Conservation (phyloP, 1,284 basidiomycete species). For the Leccinum pallidistipes region DNA sequence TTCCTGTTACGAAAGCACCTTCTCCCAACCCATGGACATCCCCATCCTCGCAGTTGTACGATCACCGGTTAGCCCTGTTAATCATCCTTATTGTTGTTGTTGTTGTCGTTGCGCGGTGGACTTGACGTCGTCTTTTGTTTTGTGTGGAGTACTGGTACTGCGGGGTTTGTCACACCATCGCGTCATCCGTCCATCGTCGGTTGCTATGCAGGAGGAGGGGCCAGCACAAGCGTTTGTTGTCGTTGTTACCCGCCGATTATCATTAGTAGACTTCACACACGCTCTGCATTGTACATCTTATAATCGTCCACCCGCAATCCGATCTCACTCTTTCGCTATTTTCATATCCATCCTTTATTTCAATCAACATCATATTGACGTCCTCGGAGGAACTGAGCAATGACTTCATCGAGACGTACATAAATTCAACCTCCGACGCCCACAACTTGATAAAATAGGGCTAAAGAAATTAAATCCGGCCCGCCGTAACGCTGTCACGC, state of each 20-base stretch:
- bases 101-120: not conserved
- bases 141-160: constrained; percentile 21
- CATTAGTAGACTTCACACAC: constrained; percentile 20
- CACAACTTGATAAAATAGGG: not conserved
- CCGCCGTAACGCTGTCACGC: not conserved
- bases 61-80: constrained; percentile 14
- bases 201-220: constrained; percentile 26
- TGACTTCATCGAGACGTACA: constrained; percentile 23
- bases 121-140: not conserved
- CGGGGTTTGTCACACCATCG: constrained; percentile 5
- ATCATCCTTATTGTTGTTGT: constrained; percentile 13
- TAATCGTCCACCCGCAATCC: constrained; percentile 5
- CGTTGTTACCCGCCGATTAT: not conserved
- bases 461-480: not conserved
- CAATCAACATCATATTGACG: constrained; percentile 3
- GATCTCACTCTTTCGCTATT: not conserved
- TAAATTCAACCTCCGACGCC: constrained; percentile 20
- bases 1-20: constrained; percentile 1
- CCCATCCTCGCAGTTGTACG: constrained; percentile 26
- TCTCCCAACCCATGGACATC: constrained; percentile 21
- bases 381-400: constrained; percentile 22
- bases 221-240: constrained; percentile 1
- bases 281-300: constrained; percentile 29
- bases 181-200: constrained; percentile 9
- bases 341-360: not conserved